These are phyloP conservation scores for Populus alba DNA, from an alignment of 345 rosid species.

Conservation along the genomic window DNA sequence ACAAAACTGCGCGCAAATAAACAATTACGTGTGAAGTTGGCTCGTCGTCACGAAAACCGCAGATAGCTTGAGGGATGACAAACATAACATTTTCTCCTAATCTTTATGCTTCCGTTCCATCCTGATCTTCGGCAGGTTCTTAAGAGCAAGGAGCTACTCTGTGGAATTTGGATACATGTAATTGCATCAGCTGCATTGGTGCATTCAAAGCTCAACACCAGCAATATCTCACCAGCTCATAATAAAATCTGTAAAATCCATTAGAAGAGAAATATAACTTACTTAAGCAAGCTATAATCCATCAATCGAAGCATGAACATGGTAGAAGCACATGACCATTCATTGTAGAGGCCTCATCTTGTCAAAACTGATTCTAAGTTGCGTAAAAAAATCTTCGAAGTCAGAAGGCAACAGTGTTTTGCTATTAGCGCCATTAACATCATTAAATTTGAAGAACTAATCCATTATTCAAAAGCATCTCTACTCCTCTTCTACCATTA, in stretches of 20 bases:
- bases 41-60: no score
- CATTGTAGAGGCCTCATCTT: not conserved
- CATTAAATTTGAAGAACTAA: not conserved
- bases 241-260: not conserved
- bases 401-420: not conserved
- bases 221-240: not conserved
- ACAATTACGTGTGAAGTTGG: not conserved
- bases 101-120: not conserved
- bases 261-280: not conserved
- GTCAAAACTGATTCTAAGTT: not conserved
- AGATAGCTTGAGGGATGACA: not conserved
- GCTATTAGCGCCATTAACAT: not conserved
- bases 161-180: not conserved
- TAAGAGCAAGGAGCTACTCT: not conserved
- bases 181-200: not conserved
- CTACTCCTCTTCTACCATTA: not conserved
- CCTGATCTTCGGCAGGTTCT: not conserved
- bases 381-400: not conserved
- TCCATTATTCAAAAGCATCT: slow-evolving; percentile 8
- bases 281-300: not conserved
- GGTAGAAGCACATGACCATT: not conserved
- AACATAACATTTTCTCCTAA: not conserved
- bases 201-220: not conserved
- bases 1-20: no score
- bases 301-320: not conserved